These are phyloP conservation scores for Jackrogersella minutella DNA, from an alignment of 495 filamentous ascomycete species.

Conservation along the genomic window DNA sequence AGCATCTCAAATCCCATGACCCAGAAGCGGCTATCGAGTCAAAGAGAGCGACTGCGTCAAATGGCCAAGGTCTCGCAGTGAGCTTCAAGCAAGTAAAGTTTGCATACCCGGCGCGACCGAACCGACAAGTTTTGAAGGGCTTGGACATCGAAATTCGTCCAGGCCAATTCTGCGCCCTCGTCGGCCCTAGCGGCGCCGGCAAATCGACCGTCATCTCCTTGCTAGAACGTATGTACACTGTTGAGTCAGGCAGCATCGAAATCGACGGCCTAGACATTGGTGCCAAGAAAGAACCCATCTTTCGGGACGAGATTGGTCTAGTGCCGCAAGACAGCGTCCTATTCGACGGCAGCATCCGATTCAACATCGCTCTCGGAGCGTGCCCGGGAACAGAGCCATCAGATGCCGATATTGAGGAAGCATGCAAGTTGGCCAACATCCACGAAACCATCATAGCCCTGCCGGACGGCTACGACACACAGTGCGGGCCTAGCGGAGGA, in stretches of 20 bases:
- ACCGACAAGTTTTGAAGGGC: slow-evolving; percentile 60
- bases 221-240: slow-evolving; percentile 64
- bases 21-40: slow-evolving; percentile 40
- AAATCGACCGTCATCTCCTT: slow-evolving; percentile 69
- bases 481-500: slow-evolving; percentile 58
- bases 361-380: slow-evolving; percentile 63
- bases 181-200: slow-evolving; percentile 68
- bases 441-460: slow-evolving; percentile 64
- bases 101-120: slow-evolving; percentile 67
- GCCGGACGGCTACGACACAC: slow-evolving; percentile 70
- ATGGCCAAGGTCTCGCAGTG: slow-evolving; percentile 52
- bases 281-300: slow-evolving; percentile 54
- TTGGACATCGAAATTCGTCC: slow-evolving; percentile 63
- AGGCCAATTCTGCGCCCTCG: slow-evolving; percentile 66
- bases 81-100: slow-evolving; percentile 65
- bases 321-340: slow-evolving; percentile 65
- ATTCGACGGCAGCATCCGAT: slow-evolving; percentile 62
- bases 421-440: slow-evolving; percentile 66
- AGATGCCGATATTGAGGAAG: slow-evolving; percentile 61
- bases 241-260: slow-evolving; percentile 31
- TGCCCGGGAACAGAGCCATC: slow-evolving; percentile 51
- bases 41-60: slow-evolving; percentile 12
- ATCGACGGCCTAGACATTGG: slow-evolving; percentile 57
- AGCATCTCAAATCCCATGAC: slow-evolving; percentile 16
- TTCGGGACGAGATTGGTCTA: slow-evolving; percentile 60